Evolutionary conservation across 371 early-diverging fungal genomes (phyloP).

Genomic region (Mucor irregularis): DNA sequence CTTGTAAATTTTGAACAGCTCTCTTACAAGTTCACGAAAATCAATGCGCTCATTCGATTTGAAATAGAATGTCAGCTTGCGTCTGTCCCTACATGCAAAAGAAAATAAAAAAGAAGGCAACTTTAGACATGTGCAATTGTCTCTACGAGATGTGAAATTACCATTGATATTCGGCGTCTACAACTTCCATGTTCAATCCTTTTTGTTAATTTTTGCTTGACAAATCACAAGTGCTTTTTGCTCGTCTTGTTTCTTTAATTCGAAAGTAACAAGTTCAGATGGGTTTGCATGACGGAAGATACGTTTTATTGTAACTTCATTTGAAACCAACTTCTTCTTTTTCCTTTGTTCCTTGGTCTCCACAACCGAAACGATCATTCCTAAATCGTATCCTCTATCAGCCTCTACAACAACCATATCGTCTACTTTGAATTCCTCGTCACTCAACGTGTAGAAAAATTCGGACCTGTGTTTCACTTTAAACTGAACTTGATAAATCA

Average conservation of each 20-base stretch:
- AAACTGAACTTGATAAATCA: slow-evolving; percentile 81
- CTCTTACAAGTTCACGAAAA: slow-evolving; percentile 97
- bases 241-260: slow-evolving; percentile 84
- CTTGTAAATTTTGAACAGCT: slow-evolving; percentile 98
- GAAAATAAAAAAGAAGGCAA: neutral
- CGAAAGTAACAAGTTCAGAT: slow-evolving; percentile 71
- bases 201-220: slow-evolving; percentile 85
- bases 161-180: slow-evolving; percentile 98
- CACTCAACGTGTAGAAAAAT: slow-evolving; percentile 60
- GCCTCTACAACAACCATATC: slow-evolving; percentile 95
- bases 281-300: slow-evolving; percentile 84
- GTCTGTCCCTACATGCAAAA: slow-evolving; percentile 72
- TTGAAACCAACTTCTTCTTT: slow-evolving; percentile 8
- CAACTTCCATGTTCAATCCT: slow-evolving; percentile 91
- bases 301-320: slow-evolving; percentile 67
- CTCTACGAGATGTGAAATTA: slow-evolving; percentile 21
- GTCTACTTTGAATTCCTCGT: neutral
- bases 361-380: slow-evolving; percentile 72
- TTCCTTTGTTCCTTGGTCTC: slow-evolving; percentile 38
- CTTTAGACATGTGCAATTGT: no score
- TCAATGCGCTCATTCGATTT: slow-evolving; percentile 94
- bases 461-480: slow-evolving; percentile 82
- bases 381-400: slow-evolving; percentile 95
- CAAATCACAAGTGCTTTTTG: slow-evolving; percentile 84
- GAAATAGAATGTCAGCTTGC: slow-evolving; percentile 96